Conservation (phyloP, 495 filamentous ascomycete species). For the Cercophora samala region DNA sequence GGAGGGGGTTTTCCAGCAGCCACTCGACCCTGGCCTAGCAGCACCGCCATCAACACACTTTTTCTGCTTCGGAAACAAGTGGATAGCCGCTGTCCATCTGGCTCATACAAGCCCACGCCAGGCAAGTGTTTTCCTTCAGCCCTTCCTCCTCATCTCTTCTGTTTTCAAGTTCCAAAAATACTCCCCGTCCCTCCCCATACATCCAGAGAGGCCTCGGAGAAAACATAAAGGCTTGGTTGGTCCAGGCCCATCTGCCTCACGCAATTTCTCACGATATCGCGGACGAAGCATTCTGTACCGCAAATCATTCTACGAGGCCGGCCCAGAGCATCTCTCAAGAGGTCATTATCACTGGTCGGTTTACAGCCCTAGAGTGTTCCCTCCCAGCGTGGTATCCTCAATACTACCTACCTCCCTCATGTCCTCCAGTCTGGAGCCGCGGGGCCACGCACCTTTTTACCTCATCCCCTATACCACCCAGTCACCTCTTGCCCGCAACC, state of each 20-base stretch:
- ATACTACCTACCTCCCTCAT: constrained; percentile 5
- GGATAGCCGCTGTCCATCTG: not conserved
- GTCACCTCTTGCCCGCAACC: constrained; percentile 4
- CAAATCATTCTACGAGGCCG: not conserved
- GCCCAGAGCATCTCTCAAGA: too few species aligned
- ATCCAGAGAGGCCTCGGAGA: not conserved
- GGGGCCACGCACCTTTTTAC: not conserved
- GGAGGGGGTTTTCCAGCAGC: not conserved
- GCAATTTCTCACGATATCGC: too few species aligned
- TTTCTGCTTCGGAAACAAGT: not conserved
- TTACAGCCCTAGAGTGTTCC: not conserved
- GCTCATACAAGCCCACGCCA: not conserved
- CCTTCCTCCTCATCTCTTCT: not conserved
- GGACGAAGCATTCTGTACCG: not conserved
- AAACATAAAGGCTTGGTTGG: not conserved
- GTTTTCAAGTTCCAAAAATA: constrained; percentile 15
- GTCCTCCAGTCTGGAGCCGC: constrained; percentile 6
- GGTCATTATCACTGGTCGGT: too few species aligned
- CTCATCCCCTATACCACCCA: not conserved
- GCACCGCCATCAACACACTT: not conserved
- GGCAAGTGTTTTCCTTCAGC: not conserved
- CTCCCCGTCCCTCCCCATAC: not conserved
- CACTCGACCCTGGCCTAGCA: not conserved
- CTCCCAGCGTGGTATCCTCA: not conserved
- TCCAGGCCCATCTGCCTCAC: not conserved